These are phyloP conservation scores for Lodderomyces theae DNA, from an alignment of 1,139 yeast genomes.

Conservation along the genomic window DNA sequence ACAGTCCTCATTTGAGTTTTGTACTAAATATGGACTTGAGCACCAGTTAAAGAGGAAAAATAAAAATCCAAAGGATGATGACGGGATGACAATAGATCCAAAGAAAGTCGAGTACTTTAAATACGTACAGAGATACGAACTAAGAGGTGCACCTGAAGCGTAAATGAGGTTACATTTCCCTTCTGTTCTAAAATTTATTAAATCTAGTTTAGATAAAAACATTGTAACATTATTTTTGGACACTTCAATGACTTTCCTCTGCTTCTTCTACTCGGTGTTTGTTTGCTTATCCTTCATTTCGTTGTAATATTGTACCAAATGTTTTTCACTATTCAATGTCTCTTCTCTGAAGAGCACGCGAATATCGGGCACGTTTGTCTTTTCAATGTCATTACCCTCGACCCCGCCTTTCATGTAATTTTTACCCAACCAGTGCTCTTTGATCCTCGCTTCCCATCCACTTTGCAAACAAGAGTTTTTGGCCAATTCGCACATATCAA, in stretches of 20 bases:
- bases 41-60: constrained; percentile 1
- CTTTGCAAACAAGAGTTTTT: constrained; percentile 80
- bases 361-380: constrained; percentile 91
- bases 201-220: not conserved
- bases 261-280: not conserved
- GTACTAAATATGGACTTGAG: constrained; percentile 25
- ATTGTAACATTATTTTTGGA: too few relatives aligned
- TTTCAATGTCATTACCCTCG: constrained; percentile 83
- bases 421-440: constrained; percentile 90
- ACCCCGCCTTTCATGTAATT: constrained; percentile 60
- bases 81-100: constrained; percentile 1
- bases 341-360: constrained; percentile 80
- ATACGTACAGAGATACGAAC: not conserved
- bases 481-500: constrained; percentile 97
- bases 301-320: constrained; percentile 61
- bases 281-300: constrained; percentile 2
- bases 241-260: not conserved
- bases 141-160: not conserved
- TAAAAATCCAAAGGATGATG: not conserved
- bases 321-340: constrained; percentile 73
- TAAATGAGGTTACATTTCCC: not conserved
- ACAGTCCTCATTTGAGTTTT: constrained; percentile 26
- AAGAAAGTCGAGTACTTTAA: constrained; percentile 1
- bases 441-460: constrained; percentile 85
- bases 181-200: not conserved